A percentile compares a stretch with the other conserved stretches of the same genome.
phyloP scores from a whole-genome alignment of 2,329 filamentous ascomycete genomes.

The Penicillium occitanis region DNA sequence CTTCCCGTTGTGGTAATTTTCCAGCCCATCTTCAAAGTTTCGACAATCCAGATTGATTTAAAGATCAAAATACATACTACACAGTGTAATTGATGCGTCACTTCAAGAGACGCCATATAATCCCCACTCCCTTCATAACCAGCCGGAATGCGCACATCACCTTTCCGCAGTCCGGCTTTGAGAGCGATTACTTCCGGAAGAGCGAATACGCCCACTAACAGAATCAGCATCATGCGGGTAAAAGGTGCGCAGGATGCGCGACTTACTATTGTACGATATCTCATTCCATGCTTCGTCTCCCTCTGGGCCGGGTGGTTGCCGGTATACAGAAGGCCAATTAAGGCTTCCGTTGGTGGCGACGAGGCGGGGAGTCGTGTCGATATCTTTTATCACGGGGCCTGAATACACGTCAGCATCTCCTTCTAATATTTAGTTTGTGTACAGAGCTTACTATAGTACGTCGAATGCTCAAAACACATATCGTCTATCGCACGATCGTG shows the following conservation, averaged over 20 bases:
- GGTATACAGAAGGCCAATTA: conserved; percentile 16
- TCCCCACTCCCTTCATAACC: conserved; percentile 20
- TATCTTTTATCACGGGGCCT: conserved; percentile 17
- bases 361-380: conserved; percentile 7
- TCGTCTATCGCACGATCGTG: neutral
- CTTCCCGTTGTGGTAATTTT: conserved; percentile 16
- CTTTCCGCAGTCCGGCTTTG: conserved; percentile 12
- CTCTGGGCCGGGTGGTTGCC: conserved; percentile 16
- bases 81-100: conserved; percentile 24
- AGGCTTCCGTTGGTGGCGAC: conserved; percentile 15
- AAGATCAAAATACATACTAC: conserved; percentile 16
- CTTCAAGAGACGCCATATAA: conserved; percentile 22
- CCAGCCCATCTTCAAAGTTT: neutral
- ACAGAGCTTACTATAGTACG: conserved; percentile 3
- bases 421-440: neutral
- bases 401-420: neutral
- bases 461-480: conserved; percentile 10
- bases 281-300: conserved; percentile 24
- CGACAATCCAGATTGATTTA: neutral
- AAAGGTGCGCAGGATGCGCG: too few species aligned
- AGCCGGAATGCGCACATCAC: conserved; percentile 16
- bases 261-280: conserved; percentile 13
- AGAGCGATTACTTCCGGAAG: conserved; percentile 15
- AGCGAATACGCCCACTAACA: conserved; percentile 17
- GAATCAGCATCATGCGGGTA: neutral